Evolutionary conservation across 495 filamentous ascomycete genomes (phyloP).

Genomic region (Penicillium flavigenum): DNA sequence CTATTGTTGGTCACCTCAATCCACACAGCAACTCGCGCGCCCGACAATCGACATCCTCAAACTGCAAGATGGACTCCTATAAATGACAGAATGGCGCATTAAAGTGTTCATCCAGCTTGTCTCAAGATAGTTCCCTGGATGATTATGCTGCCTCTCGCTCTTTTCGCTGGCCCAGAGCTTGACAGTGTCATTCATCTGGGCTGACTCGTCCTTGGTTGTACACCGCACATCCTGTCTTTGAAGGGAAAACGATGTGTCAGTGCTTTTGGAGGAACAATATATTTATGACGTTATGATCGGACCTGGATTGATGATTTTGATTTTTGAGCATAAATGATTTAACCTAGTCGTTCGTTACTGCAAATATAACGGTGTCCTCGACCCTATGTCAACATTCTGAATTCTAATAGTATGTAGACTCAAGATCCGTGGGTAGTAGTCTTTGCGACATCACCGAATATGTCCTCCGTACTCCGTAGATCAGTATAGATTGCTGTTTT

Average conservation of each 20-base stretch:
- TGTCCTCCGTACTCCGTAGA: neutral
- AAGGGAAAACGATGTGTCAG: conserved; percentile 24
- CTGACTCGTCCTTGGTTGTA: conserved; percentile 1
- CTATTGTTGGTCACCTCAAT: neutral
- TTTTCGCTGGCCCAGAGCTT: neutral
- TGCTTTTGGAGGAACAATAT: conserved; percentile 26
- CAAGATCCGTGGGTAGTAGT: neutral
- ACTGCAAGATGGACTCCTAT: neutral
- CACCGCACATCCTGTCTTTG: conserved; percentile 6
- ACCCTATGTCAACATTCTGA: neutral
- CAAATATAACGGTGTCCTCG: neutral
- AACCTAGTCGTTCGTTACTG: conserved; percentile 27
- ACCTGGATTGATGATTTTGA: conserved; percentile 24
- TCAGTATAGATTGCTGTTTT: conserved; percentile 11
- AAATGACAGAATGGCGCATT: neutral
- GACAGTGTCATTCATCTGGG: neutral
- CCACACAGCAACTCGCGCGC: neutral
- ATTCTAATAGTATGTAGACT: neutral
- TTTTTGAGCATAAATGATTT: conserved; percentile 18
- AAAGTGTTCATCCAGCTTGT: conserved; percentile 1
- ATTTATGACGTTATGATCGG: conserved; percentile 41
- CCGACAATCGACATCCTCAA: neutral
- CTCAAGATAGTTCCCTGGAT: neutral
- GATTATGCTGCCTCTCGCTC: conserved; percentile 2
- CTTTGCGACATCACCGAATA: neutral